These are phyloP conservation scores for Russula abietina DNA, from an alignment of 768 basidiomycete genomes.

Conservation along the genomic window DNA sequence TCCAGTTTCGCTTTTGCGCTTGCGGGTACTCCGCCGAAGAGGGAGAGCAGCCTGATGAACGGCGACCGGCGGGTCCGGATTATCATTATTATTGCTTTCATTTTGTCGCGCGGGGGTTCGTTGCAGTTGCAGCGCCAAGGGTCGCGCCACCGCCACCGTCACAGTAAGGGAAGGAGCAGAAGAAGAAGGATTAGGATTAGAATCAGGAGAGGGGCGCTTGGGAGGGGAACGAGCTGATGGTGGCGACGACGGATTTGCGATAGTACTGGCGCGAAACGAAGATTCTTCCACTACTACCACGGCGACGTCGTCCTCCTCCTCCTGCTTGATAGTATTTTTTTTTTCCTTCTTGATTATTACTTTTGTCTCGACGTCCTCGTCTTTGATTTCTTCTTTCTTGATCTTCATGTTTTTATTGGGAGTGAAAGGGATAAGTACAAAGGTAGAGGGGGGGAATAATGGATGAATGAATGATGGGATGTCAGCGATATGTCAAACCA, in stretches of 20 bases:
- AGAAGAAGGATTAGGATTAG: neutral
- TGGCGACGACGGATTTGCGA: neutral
- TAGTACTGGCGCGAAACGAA: slow-evolving; percentile 1
- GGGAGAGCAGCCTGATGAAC: too few species aligned
- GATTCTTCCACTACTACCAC: too few species aligned
- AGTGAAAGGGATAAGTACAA: too few species aligned
- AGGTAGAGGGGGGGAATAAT: too few species aligned
- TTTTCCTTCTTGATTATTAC: neutral
- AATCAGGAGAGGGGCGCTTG: neutral
- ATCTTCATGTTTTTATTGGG: too few species aligned
- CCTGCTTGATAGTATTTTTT: slow-evolving; percentile 1
- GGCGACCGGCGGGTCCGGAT: too few species aligned
- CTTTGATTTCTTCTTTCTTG: too few species aligned
- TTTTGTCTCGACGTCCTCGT: too few species aligned
- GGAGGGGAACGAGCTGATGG: neutral
- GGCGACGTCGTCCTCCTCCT: neutral
- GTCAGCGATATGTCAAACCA: neutral
- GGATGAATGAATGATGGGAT: slow-evolving; percentile 16
- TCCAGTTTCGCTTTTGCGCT: neutral
- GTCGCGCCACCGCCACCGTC: neutral
- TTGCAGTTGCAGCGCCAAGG: too few species aligned
- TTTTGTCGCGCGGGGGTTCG: too few species aligned
- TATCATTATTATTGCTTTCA: too few species aligned
- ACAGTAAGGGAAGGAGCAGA: neutral
- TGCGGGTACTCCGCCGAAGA: neutral